These are phyloP conservation scores for Prosopis cineraria DNA, from an alignment of 306 rosid species.

Conservation along the genomic window DNA sequence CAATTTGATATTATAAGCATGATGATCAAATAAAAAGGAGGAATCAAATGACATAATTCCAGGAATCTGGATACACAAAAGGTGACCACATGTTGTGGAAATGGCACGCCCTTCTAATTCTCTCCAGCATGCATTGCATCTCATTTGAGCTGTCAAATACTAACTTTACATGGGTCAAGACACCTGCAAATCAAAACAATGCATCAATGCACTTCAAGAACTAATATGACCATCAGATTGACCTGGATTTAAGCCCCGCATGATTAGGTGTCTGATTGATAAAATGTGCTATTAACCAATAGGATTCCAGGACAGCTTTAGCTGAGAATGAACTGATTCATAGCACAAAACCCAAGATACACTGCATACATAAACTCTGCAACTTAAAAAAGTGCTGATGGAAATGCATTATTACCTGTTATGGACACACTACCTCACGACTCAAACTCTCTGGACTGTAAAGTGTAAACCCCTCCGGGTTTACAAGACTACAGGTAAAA, in stretches of 20 bases:
- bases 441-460: neutral
- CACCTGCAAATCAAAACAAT: slow-evolving; percentile 41
- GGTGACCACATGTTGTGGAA: slow-evolving; percentile 94
- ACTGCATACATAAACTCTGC: slow-evolving; percentile 13
- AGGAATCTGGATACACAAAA: slow-evolving; percentile 74
- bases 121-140: slow-evolving; percentile 99
- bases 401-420: slow-evolving; percentile 3
- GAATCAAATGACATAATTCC: slow-evolving; percentile 8
- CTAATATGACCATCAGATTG: slow-evolving; percentile 2
- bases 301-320: neutral
- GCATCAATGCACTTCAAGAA: slow-evolving; percentile 29
- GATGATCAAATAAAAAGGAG: slow-evolving; percentile 1
- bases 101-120: slow-evolving; percentile 93
- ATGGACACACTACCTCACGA: neutral
- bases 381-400: neutral
- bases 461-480: neutral
- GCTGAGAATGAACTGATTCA: slow-evolving; percentile 12
- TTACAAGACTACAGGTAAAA: neutral
- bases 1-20: slow-evolving; percentile 22
- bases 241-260: slow-evolving; percentile 12
- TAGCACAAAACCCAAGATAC: neutral
- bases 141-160: slow-evolving; percentile 64
- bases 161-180: slow-evolving; percentile 47
- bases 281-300: slow-evolving; percentile 21
- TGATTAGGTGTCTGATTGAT: neutral